phyloP scores from a whole-genome alignment of 768 basidiomycete genomes.

The Serendipita sp. region DNA sequence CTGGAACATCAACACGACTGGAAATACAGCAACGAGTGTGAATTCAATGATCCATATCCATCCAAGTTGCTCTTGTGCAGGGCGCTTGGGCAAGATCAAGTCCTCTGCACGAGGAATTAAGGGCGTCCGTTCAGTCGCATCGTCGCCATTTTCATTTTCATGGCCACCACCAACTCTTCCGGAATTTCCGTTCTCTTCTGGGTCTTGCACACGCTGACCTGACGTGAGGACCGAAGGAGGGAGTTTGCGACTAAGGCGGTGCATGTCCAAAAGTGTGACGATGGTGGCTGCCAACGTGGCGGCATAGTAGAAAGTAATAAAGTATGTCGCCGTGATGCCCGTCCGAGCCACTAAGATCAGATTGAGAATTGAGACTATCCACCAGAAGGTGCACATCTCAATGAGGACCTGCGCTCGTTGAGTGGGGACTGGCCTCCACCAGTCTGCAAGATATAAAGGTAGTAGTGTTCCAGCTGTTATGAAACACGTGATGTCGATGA shows the following conservation, averaged over 20 bases:
- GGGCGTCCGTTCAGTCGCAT: not conserved
- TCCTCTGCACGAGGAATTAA: slow-evolving; percentile 1
- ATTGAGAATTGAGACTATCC: slow-evolving; percentile 37
- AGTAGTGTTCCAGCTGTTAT: slow-evolving; percentile 16
- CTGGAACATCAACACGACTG: not conserved
- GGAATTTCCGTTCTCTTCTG: not conserved
- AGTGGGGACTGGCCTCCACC: slow-evolving; percentile 5
- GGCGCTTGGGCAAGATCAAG: not conserved
- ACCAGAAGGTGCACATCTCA: slow-evolving; percentile 41
- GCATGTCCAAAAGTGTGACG: not conserved
- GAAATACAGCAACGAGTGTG: not conserved
- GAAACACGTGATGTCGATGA: slow-evolving; percentile 30
- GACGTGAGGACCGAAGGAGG: not conserved
- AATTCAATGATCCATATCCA: slow-evolving; percentile 4
- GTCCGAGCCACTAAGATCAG: slow-evolving; percentile 28
- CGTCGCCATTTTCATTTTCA: not conserved
- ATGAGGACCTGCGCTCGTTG: slow-evolving; percentile 32
- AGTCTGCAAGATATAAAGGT: slow-evolving; percentile 5
- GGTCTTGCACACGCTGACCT: not conserved
- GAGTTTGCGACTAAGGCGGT: not conserved
- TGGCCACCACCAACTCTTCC: not conserved
- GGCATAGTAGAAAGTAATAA: slow-evolving; percentile 38
- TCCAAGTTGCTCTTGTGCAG: not conserved
- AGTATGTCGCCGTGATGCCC: slow-evolving; percentile 37
- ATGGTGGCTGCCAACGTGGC: slow-evolving; percentile 19